Evolutionary conservation across 2,329 filamentous ascomycete species (phyloP), one percentile per base, ranked within the genome.

Genomic region (Neodidymelliopsis sp.): DNA sequence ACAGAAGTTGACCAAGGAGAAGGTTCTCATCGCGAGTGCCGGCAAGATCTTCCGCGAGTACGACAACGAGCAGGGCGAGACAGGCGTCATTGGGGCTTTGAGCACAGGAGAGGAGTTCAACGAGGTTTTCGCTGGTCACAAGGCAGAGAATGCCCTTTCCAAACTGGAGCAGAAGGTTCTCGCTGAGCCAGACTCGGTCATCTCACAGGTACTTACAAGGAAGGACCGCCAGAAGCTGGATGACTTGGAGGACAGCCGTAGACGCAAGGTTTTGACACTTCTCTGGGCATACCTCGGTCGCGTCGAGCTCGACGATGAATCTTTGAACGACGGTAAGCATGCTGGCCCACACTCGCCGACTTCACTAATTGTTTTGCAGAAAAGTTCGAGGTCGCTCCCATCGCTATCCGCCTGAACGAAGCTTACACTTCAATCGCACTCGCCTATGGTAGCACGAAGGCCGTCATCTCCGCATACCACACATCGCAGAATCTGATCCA

Each of bases 261-360:
- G 90, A 59, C 84, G 94, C 66, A 97, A 97, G 80, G 87, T 91
- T 6, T 80, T 97, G 33, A 90, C 88, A 39, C 81, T 99, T 47
- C 80, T 99, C 12, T 99, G 95, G 94, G 92, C 94, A 30, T 97
- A 99, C 71, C 83, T 97, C 36, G 90, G 90, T 53, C 89, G 94
- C 35, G 80, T 96, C 45, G 90, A 96, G 65, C 83, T 99, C 18
- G 87, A 89, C 31, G 91, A 96, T 65, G 74, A 83, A 42, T 80
- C 82, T 23, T 80, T 97, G 43, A 88, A 96, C 65, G 86, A 86
- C 70, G 86, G 77, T 72, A 58, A 23, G 62, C 31, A 29, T 4
- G 43, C 44, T 15, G 20, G n/a, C 19, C 7, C 6, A 25, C 23
- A 3, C 5, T 11, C 4, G 12, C 20, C 4, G n/a, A 19, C 13